Percentiles rank a stretch among this genome's conserved stretches.
phyloP scores from a whole-genome alignment of 164 flowering plant species.

The Nymphaea colorata region DNA sequence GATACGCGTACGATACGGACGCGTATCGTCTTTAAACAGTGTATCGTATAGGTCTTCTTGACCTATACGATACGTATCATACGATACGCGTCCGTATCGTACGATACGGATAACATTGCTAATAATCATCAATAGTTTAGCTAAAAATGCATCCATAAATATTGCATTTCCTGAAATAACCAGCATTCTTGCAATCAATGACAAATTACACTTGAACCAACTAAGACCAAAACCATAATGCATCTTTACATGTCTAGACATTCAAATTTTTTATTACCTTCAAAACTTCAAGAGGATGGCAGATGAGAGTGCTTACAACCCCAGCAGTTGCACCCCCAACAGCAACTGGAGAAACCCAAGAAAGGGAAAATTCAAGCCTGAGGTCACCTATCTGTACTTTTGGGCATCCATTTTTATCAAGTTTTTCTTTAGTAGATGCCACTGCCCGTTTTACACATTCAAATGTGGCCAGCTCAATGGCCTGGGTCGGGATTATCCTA shows the following conservation, averaged over 20 bases:
- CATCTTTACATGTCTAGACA: neutral
- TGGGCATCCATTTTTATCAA: slow-evolving; percentile 35
- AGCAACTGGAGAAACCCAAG: slow-evolving; percentile 91
- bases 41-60: too few relatives aligned
- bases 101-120: too few relatives aligned
- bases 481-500: slow-evolving; percentile 91
- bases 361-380: slow-evolving; percentile 40
- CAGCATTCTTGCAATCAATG: too few relatives aligned
- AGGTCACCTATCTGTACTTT: slow-evolving; percentile 51
- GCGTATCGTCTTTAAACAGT: too few relatives aligned
- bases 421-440: slow-evolving; percentile 64
- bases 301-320: slow-evolving; percentile 64
- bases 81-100: too few relatives aligned
- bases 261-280: slow-evolving; percentile 37
- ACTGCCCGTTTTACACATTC: slow-evolving; percentile 85
- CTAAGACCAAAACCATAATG: neutral
- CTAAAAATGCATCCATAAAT: too few relatives aligned
- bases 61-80: too few relatives aligned
- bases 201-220: too few relatives aligned
- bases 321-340: slow-evolving; percentile 99
- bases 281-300: slow-evolving; percentile 95
- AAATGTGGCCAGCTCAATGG: slow-evolving; percentile 89
- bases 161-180: too few relatives aligned
- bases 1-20: too few relatives aligned
- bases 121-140: too few relatives aligned